Percentiles rank a stretch among this genome's conserved stretches.
Conservation (phyloP, 495 filamentous ascomycete genomes). For the Terfezia boudieri region DNA sequence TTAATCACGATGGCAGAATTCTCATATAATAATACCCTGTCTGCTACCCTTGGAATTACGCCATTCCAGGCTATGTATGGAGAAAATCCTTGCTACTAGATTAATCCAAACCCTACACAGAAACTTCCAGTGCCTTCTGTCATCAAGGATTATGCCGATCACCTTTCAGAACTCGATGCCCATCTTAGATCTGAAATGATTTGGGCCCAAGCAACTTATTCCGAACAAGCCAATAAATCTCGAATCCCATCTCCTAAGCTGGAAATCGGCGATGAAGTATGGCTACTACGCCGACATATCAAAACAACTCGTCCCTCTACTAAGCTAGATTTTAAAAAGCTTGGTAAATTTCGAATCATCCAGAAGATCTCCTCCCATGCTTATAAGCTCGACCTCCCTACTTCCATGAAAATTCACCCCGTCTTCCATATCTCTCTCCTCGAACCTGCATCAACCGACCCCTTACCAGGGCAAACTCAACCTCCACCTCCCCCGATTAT, state of each 20-base stretch:
- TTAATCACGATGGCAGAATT: no score
- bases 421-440: not conserved
- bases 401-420: not conserved
- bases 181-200: no score
- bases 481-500: not conserved
- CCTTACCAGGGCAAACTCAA: no score
- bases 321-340: no score
- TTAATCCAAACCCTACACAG: not conserved
- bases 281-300: not conserved
- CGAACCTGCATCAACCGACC: no score
- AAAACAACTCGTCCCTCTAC: not conserved
- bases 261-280: not conserved
- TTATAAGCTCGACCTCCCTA: not conserved
- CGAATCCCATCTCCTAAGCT: not conserved
- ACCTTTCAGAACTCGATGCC: no score
- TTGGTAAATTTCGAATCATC: no score
- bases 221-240: not conserved
- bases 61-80: no score
- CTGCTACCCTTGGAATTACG: no score
- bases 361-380: no score
- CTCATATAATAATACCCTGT: no score
- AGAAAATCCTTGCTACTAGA: not conserved
- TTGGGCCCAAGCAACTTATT: not conserved
- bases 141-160: no score
- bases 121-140: not conserved